Conservation (phyloP, 2,329 filamentous ascomycete genomes). For the Aspergillus sojae region DNA sequence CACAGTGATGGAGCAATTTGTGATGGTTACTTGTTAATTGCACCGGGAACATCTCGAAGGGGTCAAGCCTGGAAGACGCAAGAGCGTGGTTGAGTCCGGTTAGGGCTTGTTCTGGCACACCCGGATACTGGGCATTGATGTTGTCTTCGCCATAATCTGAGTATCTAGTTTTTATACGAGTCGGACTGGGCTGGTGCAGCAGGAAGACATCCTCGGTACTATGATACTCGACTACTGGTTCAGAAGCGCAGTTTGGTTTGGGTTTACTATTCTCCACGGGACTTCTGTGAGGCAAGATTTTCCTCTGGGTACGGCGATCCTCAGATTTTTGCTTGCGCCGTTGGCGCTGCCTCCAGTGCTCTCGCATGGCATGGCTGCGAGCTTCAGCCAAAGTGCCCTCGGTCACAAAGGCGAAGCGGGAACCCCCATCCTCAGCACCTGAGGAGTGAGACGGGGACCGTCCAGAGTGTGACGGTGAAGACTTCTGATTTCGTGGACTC, state of each 20-base stretch:
- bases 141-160: background rate
- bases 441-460: background rate
- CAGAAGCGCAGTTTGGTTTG: background rate
- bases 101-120: conserved; percentile 22
- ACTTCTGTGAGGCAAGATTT: background rate
- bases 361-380: conserved; percentile 43
- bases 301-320: background rate
- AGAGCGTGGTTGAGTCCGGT: conserved; percentile 35
- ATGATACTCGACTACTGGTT: background rate
- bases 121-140: background rate
- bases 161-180: background rate
- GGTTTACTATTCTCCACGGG: background rate
- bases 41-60: conserved; percentile 41
- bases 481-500: background rate
- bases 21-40: conserved; percentile 38
- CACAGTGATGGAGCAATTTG: conserved; percentile 42
- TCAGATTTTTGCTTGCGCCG: conserved; percentile 17
- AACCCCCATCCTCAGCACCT: background rate
- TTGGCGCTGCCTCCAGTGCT: conserved; percentile 39
- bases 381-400: conserved; percentile 21
- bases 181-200: background rate
- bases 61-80: conserved; percentile 32
- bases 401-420: conserved; percentile 29
- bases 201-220: background rate
- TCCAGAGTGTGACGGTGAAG: background rate